These are phyloP conservation scores for Camellia oleifera DNA, from an alignment of 179 eudicot genomes.

Conservation along the genomic window DNA sequence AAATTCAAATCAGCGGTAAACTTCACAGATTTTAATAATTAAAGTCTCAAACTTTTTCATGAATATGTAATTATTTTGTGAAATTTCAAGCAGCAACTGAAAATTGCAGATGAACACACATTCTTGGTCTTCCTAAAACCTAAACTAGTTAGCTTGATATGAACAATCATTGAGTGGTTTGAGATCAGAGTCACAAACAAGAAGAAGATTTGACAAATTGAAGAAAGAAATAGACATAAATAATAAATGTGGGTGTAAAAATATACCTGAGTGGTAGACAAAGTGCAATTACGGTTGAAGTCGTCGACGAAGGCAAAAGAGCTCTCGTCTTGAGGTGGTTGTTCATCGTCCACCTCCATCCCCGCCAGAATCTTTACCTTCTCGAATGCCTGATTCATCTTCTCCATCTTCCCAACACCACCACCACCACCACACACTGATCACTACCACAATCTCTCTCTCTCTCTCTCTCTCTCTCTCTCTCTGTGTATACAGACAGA, in stretches of 20 bases:
- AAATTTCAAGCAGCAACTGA: background rate
- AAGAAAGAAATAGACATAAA: background rate
- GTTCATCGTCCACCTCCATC: constrained; percentile 72
- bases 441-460: background rate
- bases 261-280: constrained; percentile 74
- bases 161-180: background rate
- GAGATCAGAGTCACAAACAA: constrained; percentile 1
- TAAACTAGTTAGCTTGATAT: background rate
- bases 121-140: background rate
- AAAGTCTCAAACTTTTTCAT: too few relatives aligned
- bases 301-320: constrained; percentile 75
- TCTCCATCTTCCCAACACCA: constrained; percentile 53
- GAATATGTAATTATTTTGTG: too few relatives aligned
- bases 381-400: constrained; percentile 65
- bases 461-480: background rate
- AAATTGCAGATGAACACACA: constrained; percentile 7
- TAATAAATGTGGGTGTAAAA: background rate
- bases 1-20: too few relatives aligned
- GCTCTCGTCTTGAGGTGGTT: constrained; percentile 39
- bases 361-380: constrained; percentile 86
- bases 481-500: background rate
- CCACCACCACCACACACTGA: background rate
- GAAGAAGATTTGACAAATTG: background rate
- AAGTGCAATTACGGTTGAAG: constrained; percentile 75
- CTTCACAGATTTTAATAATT: too few relatives aligned